Conservation (phyloP, 2,329 filamentous ascomycete genomes). For the Stachybotrys elegans region DNA sequence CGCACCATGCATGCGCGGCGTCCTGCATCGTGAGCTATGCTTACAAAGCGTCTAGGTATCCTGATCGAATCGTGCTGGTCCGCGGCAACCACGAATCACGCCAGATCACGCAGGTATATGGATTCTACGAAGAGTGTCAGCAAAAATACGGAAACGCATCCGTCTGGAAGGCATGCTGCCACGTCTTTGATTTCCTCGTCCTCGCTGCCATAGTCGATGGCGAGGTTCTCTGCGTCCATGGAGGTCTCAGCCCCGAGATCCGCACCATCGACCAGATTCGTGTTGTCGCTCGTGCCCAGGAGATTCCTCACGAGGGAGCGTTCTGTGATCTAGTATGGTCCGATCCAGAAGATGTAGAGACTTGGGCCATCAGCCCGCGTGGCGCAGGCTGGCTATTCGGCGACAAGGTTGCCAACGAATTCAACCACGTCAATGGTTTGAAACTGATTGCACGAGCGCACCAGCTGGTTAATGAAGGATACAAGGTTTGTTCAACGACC, state of each 20-base stretch:
- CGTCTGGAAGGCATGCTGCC: constrained; percentile 99
- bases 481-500: constrained; percentile 59
- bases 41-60: constrained; percentile 60
- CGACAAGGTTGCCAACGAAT: constrained; percentile 95
- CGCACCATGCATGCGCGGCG: too few species aligned
- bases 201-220: constrained; percentile 96
- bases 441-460: constrained; percentile 96
- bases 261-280: constrained; percentile 99
- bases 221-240: constrained; percentile 97
- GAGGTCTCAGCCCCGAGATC: constrained; percentile 82
- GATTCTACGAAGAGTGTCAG: constrained; percentile 97
- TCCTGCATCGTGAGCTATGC: background rate
- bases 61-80: constrained; percentile 90
- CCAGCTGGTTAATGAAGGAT: constrained; percentile 96
- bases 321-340: constrained; percentile 99
- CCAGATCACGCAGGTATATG: constrained; percentile 97
- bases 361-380: constrained; percentile 89
- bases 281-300: constrained; percentile 93
- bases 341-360: constrained; percentile 93
- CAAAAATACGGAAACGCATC: constrained; percentile 98
- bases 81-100: constrained; percentile 97
- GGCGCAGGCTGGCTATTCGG: constrained; percentile 98
- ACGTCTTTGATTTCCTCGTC: constrained; percentile 98
- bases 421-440: constrained; percentile 94
- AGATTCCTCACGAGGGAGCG: constrained; percentile 96